phyloP scores from a whole-genome alignment of 805 yeast species.

The Pichia cephalocereana region DNA sequence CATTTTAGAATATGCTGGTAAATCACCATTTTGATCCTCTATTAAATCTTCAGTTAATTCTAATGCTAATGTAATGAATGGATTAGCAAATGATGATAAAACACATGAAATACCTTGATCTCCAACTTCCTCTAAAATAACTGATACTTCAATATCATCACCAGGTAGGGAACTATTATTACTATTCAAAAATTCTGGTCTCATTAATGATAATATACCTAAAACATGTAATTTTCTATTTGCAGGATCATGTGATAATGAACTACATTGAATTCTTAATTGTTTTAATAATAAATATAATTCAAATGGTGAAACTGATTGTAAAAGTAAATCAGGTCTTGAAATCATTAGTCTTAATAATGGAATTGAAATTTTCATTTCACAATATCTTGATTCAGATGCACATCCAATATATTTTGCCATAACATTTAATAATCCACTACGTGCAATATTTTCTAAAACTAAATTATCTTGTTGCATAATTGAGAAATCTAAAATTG shows the following conservation, averaged over 20 bases:
- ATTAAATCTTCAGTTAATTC: constrained; percentile 64
- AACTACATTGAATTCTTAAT: constrained; percentile 14
- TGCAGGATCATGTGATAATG: constrained; percentile 62
- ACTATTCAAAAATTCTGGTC: constrained; percentile 6
- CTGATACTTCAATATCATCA: not conserved
- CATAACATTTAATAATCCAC: constrained; percentile 38
- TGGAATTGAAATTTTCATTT: constrained; percentile 29
- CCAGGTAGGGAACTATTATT: not conserved
- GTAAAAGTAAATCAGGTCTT: constrained; percentile 28
- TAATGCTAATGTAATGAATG: constrained; percentile 16
- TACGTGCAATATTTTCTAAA: constrained; percentile 26
- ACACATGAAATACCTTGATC: constrained; percentile 17
- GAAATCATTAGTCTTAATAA: constrained; percentile 31
- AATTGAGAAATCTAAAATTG: constrained; percentile 43
- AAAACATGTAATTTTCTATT: constrained; percentile 44
- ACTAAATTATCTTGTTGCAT: constrained; percentile 23
- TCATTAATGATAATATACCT: constrained; percentile 24
- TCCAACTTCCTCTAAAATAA: not conserved
- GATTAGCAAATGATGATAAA: constrained; percentile 20
- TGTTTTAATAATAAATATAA: constrained; percentile 2
- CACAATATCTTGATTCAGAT: constrained; percentile 33
- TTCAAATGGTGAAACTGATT: constrained; percentile 2
- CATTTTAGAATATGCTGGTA: constrained; percentile 38
- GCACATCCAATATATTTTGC: constrained; percentile 34
- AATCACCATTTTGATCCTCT: constrained; percentile 51